Conservation (phyloP, 768 basidiomycete species). For the Strobilomyces dryophilus region DNA sequence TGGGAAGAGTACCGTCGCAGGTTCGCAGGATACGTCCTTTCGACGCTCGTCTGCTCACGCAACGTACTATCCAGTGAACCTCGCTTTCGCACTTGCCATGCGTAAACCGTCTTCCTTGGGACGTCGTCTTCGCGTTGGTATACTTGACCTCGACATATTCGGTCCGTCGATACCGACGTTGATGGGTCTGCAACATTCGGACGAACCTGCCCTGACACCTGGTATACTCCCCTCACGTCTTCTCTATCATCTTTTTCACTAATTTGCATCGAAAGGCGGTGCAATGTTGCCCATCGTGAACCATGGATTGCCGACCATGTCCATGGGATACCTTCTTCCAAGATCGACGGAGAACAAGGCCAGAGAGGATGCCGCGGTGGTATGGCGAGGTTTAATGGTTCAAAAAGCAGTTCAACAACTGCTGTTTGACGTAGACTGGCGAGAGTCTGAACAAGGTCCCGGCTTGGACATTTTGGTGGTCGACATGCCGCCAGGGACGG, state of each 20-base stretch:
- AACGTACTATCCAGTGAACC: conserved; percentile 52
- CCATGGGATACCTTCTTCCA: conserved; percentile 92
- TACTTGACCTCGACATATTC: conserved; percentile 94
- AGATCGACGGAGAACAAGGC: conserved; percentile 42
- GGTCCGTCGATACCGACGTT: conserved; percentile 92
- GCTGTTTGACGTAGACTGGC: conserved; percentile 95
- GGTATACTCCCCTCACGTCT: conserved; percentile 39
- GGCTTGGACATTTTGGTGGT: conserved; percentile 83
- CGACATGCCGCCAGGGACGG: conserved; percentile 97
- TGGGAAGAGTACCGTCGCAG: conserved; percentile 91
- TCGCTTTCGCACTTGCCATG: conserved; percentile 70
- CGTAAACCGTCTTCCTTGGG: conserved; percentile 29
- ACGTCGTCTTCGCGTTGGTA: conserved; percentile 63
- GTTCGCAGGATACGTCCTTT: conserved; percentile 37
- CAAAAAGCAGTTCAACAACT: conserved; percentile 97
- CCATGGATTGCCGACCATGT: conserved; percentile 92
- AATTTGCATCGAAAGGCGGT: conserved; percentile 45
- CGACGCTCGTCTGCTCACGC: conserved; percentile 5
- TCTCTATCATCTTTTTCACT: background rate
- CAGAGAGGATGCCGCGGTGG: conserved; percentile 72
- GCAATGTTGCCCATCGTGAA: conserved; percentile 80
- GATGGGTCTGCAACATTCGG: conserved; percentile 78
- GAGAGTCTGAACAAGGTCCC: conserved; percentile 29
- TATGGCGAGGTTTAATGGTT: conserved; percentile 98
- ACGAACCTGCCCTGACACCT: conserved; percentile 73